Evolutionary conservation across 495 filamentous ascomycete species (phyloP).

Genomic region (Rhypophila decipiens): DNA sequence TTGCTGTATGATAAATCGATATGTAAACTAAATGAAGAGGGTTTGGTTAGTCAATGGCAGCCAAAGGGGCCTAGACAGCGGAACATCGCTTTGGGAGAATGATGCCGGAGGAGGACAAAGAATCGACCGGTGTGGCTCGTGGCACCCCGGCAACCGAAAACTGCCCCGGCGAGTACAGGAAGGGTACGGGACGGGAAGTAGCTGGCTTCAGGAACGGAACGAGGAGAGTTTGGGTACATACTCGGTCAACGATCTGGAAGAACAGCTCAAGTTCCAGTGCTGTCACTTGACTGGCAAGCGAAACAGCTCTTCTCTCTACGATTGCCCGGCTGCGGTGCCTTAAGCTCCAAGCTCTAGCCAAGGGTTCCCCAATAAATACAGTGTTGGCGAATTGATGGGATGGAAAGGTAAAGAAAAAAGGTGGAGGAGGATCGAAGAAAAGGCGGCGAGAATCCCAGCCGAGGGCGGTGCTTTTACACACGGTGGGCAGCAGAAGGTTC

Average conservation of each 20-base stretch:
- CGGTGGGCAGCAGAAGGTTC: conserved; percentile 9
- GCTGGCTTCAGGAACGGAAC: neutral
- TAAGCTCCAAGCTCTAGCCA: neutral
- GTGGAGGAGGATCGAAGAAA: neutral
- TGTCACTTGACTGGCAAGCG: neutral
- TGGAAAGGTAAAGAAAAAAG: neutral
- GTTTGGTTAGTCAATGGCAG: neutral
- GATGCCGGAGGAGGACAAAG: neutral
- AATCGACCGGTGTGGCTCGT: too few species aligned
- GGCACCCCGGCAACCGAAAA: too few species aligned
- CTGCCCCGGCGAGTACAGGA: too few species aligned
- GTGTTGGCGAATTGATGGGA: neutral
- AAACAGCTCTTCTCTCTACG: neutral
- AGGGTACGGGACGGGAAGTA: neutral
- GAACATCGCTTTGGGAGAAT: neutral
- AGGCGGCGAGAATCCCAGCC: conserved; percentile 4
- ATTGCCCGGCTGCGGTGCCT: too few species aligned
- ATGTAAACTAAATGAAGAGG: neutral
- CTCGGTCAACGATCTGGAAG: neutral
- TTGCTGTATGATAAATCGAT: neutral
- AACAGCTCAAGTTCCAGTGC: neutral
- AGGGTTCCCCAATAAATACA: neutral
- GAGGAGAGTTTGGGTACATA: neutral
- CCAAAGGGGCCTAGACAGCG: neutral
- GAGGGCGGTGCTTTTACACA: conserved; percentile 8